These are phyloP conservation scores for Oropetium thomaeum DNA, from an alignment of 176 grass and related monocot species.

Conservation along the genomic window DNA sequence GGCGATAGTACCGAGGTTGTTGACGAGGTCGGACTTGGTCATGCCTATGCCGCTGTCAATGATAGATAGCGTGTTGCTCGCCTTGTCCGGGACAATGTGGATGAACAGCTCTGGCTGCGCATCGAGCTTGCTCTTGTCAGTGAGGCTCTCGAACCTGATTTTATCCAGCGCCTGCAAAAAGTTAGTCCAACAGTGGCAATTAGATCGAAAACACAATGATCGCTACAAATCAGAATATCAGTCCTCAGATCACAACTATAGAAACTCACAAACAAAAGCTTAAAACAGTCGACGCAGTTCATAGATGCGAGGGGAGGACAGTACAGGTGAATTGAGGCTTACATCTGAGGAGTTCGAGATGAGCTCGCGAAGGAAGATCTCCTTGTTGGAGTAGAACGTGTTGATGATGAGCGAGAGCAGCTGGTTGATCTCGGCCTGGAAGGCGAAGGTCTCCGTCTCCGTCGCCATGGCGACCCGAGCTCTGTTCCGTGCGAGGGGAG, in stretches of 20 bases:
- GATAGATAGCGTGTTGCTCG: neutral
- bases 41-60: neutral
- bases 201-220: neutral
- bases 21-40: neutral
- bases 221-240: too few relatives aligned
- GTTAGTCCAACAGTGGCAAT: neutral
- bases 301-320: neutral
- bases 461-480: constrained; percentile 53
- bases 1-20: neutral
- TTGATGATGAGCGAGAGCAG: constrained; percentile 93
- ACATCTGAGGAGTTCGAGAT: constrained; percentile 94
- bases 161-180: constrained; percentile 73
- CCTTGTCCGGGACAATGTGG: constrained; percentile 84
- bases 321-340: neutral
- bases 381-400: constrained; percentile 99
- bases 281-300: neutral
- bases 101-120: constrained; percentile 82
- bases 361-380: constrained; percentile 94
- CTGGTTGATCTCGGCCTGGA: constrained; percentile 98
- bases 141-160: constrained; percentile 87
- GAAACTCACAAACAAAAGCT: neutral
- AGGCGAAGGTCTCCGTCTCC: constrained; percentile 91
- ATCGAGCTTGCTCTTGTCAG: constrained; percentile 96
- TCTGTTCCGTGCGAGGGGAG: neutral
- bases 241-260: neutral